Percentiles rank a stretch among this genome's conserved stretches.
Evolutionary conservation across 306 rosid species (phyloP).

Genomic region (Cicer cuneatum): DNA sequence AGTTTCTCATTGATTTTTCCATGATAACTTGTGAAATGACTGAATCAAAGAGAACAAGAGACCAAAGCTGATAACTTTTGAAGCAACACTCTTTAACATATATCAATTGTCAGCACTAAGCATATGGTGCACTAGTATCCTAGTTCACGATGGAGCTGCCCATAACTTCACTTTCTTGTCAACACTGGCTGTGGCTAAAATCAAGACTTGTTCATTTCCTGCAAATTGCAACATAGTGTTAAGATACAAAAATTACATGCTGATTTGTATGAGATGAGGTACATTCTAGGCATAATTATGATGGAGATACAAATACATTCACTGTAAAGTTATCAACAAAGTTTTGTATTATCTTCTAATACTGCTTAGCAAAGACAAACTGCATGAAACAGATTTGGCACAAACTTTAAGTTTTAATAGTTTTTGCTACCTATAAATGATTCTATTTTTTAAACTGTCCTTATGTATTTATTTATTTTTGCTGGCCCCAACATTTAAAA

Average conservation of each 20-base stretch:
- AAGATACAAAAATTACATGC: neutral
- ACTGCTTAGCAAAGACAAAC: conserved; percentile 17
- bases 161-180: conserved; percentile 98
- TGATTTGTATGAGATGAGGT: conserved; percentile 10
- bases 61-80: conserved; percentile 37
- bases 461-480: neutral
- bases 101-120: conserved; percentile 26
- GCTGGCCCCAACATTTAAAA: neutral
- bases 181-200: conserved; percentile 81
- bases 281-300: neutral
- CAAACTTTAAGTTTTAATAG: neutral
- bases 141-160: conserved; percentile 72
- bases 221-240: conserved; percentile 20
- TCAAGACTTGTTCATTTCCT: conserved; percentile 65
- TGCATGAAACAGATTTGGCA: conserved; percentile 17
- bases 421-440: neutral
- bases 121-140: conserved; percentile 18
- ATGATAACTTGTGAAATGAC: conserved; percentile 25
- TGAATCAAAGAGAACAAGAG: conserved; percentile 33
- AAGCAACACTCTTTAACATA: conserved; percentile 29
- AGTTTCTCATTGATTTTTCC: conserved; percentile 41
- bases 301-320: conserved; percentile 3
- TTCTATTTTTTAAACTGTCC: neutral
- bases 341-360: conserved; percentile 2
- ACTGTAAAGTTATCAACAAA: neutral